phyloP scores from a whole-genome alignment of 2,329 filamentous ascomycete genomes.

The Colletotrichum cuscutae region DNA sequence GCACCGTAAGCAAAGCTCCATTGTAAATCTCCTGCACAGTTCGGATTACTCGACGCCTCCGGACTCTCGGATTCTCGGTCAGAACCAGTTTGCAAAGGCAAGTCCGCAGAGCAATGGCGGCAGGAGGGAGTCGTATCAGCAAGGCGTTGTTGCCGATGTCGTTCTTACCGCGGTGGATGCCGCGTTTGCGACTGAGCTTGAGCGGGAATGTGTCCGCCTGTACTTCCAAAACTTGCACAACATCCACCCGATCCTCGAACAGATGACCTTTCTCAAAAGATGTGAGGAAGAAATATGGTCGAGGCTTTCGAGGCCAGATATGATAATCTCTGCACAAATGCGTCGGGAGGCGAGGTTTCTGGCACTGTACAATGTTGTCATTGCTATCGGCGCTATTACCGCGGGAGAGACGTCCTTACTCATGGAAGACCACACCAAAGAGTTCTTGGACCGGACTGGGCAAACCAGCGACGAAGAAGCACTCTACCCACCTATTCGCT shows the following conservation, averaged over 20 bases:
- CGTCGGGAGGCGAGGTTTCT: constrained; percentile 27
- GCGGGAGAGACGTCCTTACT: constrained; percentile 35
- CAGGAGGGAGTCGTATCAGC: constrained; percentile 6
- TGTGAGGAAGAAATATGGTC: constrained; percentile 36
- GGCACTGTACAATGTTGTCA: constrained; percentile 31
- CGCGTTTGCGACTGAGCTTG: constrained; percentile 22
- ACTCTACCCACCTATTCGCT: constrained; percentile 29
- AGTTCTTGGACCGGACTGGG: constrained; percentile 30
- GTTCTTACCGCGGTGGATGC: background rate
- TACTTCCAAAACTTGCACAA: constrained; percentile 39
- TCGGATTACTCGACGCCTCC: constrained; percentile 35
- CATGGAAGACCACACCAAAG: constrained; percentile 29
- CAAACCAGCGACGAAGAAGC: constrained; percentile 23
- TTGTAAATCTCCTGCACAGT: constrained; percentile 37
- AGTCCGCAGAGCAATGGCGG: constrained; percentile 8
- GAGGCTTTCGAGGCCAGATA: background rate
- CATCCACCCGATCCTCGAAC: constrained; percentile 38
- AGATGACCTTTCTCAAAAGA: constrained; percentile 27
- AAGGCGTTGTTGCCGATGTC: background rate
- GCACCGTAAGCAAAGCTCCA: constrained; percentile 20
- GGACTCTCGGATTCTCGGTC: constrained; percentile 14
- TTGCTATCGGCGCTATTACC: constrained; percentile 35
- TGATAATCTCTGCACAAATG: background rate
- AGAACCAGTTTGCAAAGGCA: constrained; percentile 10
- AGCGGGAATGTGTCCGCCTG: constrained; percentile 37